Conservation (phyloP, 1,139 yeast genomes). For the Scheffersomyces parashehatae region DNA sequence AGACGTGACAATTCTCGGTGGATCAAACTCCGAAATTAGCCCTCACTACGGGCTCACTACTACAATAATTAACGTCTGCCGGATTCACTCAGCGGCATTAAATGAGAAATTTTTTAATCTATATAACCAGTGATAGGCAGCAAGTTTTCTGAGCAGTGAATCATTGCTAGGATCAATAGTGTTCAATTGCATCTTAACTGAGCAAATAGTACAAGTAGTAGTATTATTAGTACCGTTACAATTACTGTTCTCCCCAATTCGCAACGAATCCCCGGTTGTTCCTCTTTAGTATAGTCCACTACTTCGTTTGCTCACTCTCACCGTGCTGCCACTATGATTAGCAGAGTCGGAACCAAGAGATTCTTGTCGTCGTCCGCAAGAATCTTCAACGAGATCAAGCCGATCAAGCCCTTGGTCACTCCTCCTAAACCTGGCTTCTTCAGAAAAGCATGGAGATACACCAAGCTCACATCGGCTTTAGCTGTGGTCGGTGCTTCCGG, state of each 20-base stretch:
- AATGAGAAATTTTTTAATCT: not conserved
- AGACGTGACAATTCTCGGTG: slow-evolving; percentile 1
- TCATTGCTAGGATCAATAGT: no score
- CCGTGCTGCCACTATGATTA: not conserved
- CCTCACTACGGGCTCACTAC: no score
- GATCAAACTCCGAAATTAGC: slow-evolving; percentile 1
- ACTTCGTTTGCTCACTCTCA: not conserved
- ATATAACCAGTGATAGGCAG: not conserved
- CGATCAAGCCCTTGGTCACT: slow-evolving; percentile 7
- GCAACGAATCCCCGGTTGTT: no score
- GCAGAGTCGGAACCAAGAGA: slow-evolving; percentile 15
- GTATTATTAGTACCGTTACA: not conserved
- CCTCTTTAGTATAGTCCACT: not conserved
- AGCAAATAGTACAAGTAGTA: not conserved
- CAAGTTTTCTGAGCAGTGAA: not conserved
- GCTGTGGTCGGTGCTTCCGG: slow-evolving; percentile 41
- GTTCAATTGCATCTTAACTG: no score
- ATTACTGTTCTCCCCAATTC: not conserved
- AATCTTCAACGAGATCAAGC: slow-evolving; percentile 8
- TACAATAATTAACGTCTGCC: not conserved
- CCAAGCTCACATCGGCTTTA: slow-evolving; percentile 29
- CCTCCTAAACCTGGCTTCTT: slow-evolving; percentile 17
- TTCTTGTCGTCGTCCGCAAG: slow-evolving; percentile 17
- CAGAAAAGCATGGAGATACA: slow-evolving; percentile 28
- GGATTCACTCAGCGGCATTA: not conserved